Conservation (phyloP, 306 rosid species). For the Urtica urens region DNA sequence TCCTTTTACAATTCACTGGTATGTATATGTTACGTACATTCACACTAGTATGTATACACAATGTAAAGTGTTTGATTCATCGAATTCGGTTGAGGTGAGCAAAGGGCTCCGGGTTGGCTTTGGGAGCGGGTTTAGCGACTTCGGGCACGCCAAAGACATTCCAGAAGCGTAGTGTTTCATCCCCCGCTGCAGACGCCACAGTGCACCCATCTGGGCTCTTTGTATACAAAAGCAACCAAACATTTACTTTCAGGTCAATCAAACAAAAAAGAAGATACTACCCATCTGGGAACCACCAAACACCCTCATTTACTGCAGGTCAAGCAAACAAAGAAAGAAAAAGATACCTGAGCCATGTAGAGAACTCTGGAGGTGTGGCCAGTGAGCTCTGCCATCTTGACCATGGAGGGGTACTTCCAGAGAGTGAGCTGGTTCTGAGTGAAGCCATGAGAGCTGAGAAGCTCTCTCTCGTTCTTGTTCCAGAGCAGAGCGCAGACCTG, state of each 20-base stretch:
- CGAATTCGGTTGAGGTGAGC: conserved; percentile 33
- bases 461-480: conserved; percentile 82
- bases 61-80: neutral
- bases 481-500: conserved; percentile 65
- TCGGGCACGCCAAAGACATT: conserved; percentile 40
- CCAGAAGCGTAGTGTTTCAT: conserved; percentile 38
- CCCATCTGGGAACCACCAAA: neutral
- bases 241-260: neutral
- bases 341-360: conserved; percentile 39
- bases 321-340: neutral
- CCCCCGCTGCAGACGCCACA: conserved; percentile 39
- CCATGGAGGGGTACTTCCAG: conserved; percentile 88
- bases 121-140: conserved; percentile 32
- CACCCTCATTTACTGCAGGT: neutral
- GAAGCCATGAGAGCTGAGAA: conserved; percentile 81
- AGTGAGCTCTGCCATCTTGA: conserved; percentile 59
- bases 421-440: conserved; percentile 65
- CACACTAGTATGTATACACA: neutral
- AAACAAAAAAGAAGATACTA: neutral
- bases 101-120: conserved; percentile 30
- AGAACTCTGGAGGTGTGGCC: conserved; percentile 82
- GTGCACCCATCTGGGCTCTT: conserved; percentile 50
- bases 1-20: too few relatives aligned
- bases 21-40: too few relatives aligned
- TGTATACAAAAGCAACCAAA: neutral